These are phyloP conservation scores for Rhizomucor pusillus DNA, from an alignment of 371 early-diverging fungal genomes.

Conservation along the genomic window DNA sequence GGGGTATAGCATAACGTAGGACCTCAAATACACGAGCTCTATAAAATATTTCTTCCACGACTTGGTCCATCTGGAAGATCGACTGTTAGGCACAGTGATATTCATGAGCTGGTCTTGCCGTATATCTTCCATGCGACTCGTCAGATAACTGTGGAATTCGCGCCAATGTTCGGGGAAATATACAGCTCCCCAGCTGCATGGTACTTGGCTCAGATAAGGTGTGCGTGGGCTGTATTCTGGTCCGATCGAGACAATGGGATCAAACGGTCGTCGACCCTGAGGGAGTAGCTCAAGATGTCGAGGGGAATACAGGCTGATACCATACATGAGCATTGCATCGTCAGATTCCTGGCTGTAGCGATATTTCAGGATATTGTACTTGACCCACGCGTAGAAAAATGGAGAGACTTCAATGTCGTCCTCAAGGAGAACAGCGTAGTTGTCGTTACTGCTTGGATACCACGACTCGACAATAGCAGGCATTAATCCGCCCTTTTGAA, in stretches of 20 bases:
- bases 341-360: conserved; percentile 37
- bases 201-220: conserved; percentile 57
- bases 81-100: conserved; percentile 53
- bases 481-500: conserved; percentile 62
- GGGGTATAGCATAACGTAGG: conserved; percentile 66
- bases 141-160: conserved; percentile 58
- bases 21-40: conserved; percentile 60
- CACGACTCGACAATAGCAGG: conserved; percentile 66
- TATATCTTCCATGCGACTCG: conserved; percentile 45
- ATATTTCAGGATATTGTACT: conserved; percentile 59
- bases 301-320: conserved; percentile 61
- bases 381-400: conserved; percentile 59
- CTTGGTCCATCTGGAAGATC: conserved; percentile 60
- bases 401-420: conserved; percentile 72
- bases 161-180: conserved; percentile 71
- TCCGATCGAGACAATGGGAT: conserved; percentile 16
- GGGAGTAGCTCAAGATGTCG: conserved; percentile 53
- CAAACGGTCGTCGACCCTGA: conserved; percentile 50
- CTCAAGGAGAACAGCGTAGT: conserved; percentile 63
- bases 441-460: conserved; percentile 55
- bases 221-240: conserved; percentile 37
- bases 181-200: conserved; percentile 70
- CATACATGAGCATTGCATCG: conserved; percentile 45
- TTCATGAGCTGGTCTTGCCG: conserved; percentile 42
- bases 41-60: conserved; percentile 71